Evolutionary conservation across 2,329 filamentous ascomycete species (phyloP).

Genomic region (Samsoniella hepiali): DNA sequence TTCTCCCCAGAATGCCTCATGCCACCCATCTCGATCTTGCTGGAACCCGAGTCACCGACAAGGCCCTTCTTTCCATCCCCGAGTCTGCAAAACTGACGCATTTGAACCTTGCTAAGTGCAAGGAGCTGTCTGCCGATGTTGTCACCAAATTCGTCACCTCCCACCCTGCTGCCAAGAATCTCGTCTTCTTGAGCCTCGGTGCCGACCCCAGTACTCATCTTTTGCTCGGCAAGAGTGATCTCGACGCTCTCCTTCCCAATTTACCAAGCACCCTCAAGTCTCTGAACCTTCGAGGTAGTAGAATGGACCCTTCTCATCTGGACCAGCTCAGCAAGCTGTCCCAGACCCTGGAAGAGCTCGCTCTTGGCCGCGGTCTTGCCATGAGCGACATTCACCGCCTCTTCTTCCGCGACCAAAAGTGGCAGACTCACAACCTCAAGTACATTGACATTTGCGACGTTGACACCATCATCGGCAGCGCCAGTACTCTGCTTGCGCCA

Average conservation of each 20-base stretch:
- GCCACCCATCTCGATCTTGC: constrained; percentile 79
- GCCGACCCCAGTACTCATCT: constrained; percentile 71
- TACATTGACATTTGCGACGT: constrained; percentile 74
- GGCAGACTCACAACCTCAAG: constrained; percentile 57
- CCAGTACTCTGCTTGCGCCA: constrained; percentile 56
- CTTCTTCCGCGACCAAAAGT: constrained; percentile 51
- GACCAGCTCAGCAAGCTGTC: constrained; percentile 61
- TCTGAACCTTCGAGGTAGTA: constrained; percentile 72
- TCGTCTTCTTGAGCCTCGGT: constrained; percentile 71
- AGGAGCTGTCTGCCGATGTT: constrained; percentile 60
- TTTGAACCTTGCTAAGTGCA: constrained; percentile 74
- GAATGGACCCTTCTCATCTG: constrained; percentile 64
- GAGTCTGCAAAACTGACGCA: constrained; percentile 70
- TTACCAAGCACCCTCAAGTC: constrained; percentile 68
- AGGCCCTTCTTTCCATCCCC: constrained; percentile 67
- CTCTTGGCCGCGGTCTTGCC: constrained; percentile 65
- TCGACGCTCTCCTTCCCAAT: constrained; percentile 61
- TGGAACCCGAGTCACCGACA: constrained; percentile 71
- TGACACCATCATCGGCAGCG: constrained; percentile 53
- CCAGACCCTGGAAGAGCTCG: constrained; percentile 71
- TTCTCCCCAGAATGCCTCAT: constrained; percentile 66
- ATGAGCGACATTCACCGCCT: constrained; percentile 63
- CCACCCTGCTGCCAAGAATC: constrained; percentile 64
- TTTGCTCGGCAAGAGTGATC: constrained; percentile 62
- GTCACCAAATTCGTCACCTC: constrained; percentile 68